Base-by-base conservation (phyloP, 2,329 filamentous ascomycete genomes). In the Emmonsiellopsis sp. region DNA sequence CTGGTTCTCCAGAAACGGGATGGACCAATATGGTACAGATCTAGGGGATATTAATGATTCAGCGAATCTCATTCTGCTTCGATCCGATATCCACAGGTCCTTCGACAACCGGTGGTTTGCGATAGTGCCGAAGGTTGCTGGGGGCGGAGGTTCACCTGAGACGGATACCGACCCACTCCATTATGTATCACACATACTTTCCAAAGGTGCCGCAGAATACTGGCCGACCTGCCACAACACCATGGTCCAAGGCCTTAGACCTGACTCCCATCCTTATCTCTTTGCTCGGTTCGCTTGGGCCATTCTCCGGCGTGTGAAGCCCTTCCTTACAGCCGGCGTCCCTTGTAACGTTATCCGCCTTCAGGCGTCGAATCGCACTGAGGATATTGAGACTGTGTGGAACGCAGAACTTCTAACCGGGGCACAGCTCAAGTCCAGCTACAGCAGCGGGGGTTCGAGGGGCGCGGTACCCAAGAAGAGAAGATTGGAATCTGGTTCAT, bases 241-340 rank as follows among this genome's bases (percentile, higher is more conserved):
- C 14, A 14, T 53, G n/a, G 33, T 53, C 34, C 51, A 49, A 42
- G n/a, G 37, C 34, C 17, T 53, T 34, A 21, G 21, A 8, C 3
- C 10, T 6, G 11, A 10, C 5, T 49, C 33, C 13, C 34, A 6
- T 49, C 33, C 34, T 31, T 53, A 53, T 53, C 42, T 49, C 44
- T 53, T 53, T 48, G 51, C 51, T 32, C 51, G 36, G 11, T 53
- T 53, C 14, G 51, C 51, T 40, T 49, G 51, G 44, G n/a, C 43
- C n/a, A 27, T 42, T 37, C 36, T 53, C 42, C n/a, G 14, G n/a
- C 32, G 3, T 48, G 46, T 48, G 46, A 48, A 48, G 46, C n/a
- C 33, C 17, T 48, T 39, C 2, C 6, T 39, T 39, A 48, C 46
- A 27, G 9, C 2, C 10, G 34, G 34, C 10, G 8, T 17, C 11